Evolutionary conservation across 257 asterid species (phyloP).

Genomic region (Solanum tarapatanum): DNA sequence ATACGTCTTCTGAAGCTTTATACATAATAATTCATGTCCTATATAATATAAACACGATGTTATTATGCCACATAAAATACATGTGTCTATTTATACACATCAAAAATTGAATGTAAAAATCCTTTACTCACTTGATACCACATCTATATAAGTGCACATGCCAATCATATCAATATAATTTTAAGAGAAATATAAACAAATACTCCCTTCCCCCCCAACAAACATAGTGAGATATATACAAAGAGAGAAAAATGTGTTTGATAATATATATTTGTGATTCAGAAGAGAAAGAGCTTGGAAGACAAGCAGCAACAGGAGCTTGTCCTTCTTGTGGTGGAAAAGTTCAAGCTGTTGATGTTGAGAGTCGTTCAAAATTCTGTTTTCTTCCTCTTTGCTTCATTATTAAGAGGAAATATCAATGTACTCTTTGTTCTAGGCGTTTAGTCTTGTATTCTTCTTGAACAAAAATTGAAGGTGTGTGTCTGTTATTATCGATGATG

Average conservation of each 20-base stretch:
- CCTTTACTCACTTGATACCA: neutral
- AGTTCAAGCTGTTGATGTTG: constrained; percentile 43
- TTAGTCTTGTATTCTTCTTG: constrained; percentile 28
- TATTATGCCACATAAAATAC: too few relatives aligned
- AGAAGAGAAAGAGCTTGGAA: constrained; percentile 44
- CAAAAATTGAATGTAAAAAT: too few relatives aligned
- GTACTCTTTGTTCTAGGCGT: constrained; percentile 43
- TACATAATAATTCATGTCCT: too few relatives aligned
- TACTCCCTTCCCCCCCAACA: neutral
- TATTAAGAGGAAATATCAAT: constrained; percentile 43
- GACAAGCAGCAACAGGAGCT: constrained; percentile 37
- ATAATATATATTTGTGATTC: constrained; percentile 27
- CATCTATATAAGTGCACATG: neutral
- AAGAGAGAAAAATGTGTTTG: constrained; percentile 13
- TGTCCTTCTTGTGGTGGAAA: constrained; percentile 58
- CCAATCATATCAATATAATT: neutral
- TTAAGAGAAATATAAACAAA: neutral
- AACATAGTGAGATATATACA: neutral
- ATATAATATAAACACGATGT: fast-evolving
- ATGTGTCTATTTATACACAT: fast-evolving
- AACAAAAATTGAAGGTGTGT: too few relatives aligned
- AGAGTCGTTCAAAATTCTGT: constrained; percentile 26
- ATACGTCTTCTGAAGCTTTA: fast-evolving
- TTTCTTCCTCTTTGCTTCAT: constrained; percentile 39
- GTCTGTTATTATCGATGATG: neutral